Base-by-base conservation (phyloP, 2,329 filamentous ascomycete species). In the Aspergillus sp. region DNA sequence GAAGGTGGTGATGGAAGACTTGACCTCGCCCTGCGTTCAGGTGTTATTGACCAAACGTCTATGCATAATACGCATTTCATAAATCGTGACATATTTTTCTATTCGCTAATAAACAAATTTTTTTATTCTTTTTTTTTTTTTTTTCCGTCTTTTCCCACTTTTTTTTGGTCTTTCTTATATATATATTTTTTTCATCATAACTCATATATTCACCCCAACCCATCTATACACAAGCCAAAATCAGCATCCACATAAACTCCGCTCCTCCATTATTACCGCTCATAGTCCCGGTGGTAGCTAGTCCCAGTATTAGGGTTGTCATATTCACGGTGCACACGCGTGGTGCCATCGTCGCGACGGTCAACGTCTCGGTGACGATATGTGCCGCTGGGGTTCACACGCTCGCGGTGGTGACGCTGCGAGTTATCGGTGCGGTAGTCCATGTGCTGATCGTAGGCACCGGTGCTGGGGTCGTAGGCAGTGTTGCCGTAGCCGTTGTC, bases 351-450 rank as follows among this genome's bases (percentile, higher is more conserved):
- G 32, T 61, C 59, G 7, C 47, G 51, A 11, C 51, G 45, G 40
- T 64, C 61, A 35, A 64, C 61, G 35, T 65, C 61, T 10, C 61
- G 57, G 44, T 62, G 61, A 38, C 60, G 57, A 45, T 64, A 64
- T 37, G 54, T 55, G 2, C 61, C 61, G 7, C 40, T 55, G 5
- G 52, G 43, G 45, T 61, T 54, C 37, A 62, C 51, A 27, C 60
- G 49, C 53, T 65, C 61, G 7, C 61, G 60, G 36, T 65, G 61
- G 43, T 62, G 58, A 33, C 60, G 49, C 7, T 52, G 54, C 7
- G 47, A 42, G 27, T 43, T 55, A 31, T 54, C 56, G 11, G 53
- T 55, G 26, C 52, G 46, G 42, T 63, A 65, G 45, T 65, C 61
- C 33, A 65, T 52, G 38, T 65, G 61, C 37, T 65, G 61, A 40